A percentile compares a stretch with the other conserved stretches of the same genome.
Evolutionary conservation across 2,329 filamentous ascomycete species (phyloP).

Genomic region (Diaporthe nobilis): DNA sequence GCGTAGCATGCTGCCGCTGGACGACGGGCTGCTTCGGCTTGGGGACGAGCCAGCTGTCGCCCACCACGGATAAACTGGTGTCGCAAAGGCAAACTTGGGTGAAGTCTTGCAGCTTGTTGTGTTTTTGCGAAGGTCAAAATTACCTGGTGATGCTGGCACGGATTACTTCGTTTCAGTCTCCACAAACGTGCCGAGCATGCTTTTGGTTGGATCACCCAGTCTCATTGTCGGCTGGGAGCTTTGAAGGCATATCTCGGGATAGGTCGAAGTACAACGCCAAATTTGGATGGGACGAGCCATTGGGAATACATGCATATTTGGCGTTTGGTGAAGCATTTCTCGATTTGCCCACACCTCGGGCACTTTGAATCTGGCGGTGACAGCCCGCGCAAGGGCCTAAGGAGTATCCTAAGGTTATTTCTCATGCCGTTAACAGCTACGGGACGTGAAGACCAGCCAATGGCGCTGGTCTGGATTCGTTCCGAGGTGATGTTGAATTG

Average conservation of each 20-base stretch:
- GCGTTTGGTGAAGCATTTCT: too few species aligned
- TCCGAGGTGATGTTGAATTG: not conserved
- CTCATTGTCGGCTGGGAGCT: not conserved
- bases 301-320: not conserved
- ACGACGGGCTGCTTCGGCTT: slow-evolving; percentile 1
- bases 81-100: slow-evolving; percentile 25
- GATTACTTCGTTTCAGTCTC: not conserved
- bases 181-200: not conserved
- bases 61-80: not conserved
- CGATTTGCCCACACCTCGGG: not conserved
- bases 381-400: not conserved
- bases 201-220: not conserved
- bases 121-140: slow-evolving; percentile 17
- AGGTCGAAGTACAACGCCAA: not conserved
- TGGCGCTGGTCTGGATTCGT: not conserved
- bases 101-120: not conserved
- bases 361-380: not conserved
- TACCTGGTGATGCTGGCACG: not conserved
- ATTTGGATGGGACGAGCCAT: not conserved
- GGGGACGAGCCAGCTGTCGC: slow-evolving; percentile 24
- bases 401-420: not conserved
- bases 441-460: not conserved
- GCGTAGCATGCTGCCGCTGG: slow-evolving; percentile 16
- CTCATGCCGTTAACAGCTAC: not conserved
- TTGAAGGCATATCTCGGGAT: not conserved